phyloP scores from a whole-genome alignment of 345 rosid species.

The Conringia planisiliqua region DNA sequence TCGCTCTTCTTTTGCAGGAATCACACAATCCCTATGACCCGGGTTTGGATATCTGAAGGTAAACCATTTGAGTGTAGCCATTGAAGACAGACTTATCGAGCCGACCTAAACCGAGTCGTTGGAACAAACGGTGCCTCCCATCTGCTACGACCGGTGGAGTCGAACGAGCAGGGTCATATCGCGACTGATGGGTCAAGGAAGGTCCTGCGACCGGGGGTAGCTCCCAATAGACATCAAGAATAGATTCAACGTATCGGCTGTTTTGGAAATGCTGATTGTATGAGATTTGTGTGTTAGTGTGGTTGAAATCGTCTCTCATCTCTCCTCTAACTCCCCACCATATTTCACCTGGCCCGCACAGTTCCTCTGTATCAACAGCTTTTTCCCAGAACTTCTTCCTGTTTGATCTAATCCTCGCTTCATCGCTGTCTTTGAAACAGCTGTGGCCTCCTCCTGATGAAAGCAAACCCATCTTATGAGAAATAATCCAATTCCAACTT shows the following conservation, averaged over 20 bases:
- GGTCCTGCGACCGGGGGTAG: slow-evolving; percentile 96
- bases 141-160: slow-evolving; percentile 83
- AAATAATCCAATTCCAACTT: not conserved
- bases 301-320: slow-evolving; percentile 90
- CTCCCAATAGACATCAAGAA: slow-evolving; percentile 94
- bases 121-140: slow-evolving; percentile 73
- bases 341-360: slow-evolving; percentile 74
- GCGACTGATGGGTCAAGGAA: slow-evolving; percentile 86
- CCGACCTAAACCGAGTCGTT: slow-evolving; percentile 69
- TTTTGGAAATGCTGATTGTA: slow-evolving; percentile 75
- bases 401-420: slow-evolving; percentile 77
- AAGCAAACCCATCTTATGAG: slow-evolving; percentile 1
- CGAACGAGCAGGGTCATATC: slow-evolving; percentile 89
- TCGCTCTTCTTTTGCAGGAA: slow-evolving; percentile 15
- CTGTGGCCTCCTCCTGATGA: slow-evolving; percentile 97
- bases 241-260: slow-evolving; percentile 77
- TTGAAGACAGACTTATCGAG: slow-evolving; percentile 79
- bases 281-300: slow-evolving; percentile 62
- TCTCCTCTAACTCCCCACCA: slow-evolving; percentile 99
- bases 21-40: slow-evolving; percentile 38
- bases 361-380: slow-evolving; percentile 75
- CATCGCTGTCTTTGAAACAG: slow-evolving; percentile 90
- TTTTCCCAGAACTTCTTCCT: slow-evolving; percentile 96
- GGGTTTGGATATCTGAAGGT: slow-evolving; percentile 69
- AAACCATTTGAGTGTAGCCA: slow-evolving; percentile 98